Evolutionary conservation across 495 filamentous ascomycete species (phyloP), one percentile per base, ranked within the genome.

Genomic region (Aspergillus campestris): DNA sequence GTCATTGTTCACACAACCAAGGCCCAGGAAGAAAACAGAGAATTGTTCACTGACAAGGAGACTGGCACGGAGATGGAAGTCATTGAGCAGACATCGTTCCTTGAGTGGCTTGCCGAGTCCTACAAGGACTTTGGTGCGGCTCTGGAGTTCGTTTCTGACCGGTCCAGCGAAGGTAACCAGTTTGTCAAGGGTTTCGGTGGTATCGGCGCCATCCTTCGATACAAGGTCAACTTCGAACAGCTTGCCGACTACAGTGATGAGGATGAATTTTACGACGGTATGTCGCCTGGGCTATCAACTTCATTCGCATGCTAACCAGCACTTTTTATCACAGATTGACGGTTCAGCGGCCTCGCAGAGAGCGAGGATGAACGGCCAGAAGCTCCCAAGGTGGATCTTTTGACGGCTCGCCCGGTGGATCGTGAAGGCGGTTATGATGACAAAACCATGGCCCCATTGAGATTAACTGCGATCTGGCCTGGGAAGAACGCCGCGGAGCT

Each of bases 191-290:
- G 92, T 44, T 98, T 98, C 60, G 92, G 92, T 82, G 92, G 92
- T 57, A 94, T 98, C 54, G 92, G 92, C 47, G 91, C 91, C 38
- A 83, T 98, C 55, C 82, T 98, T 60, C 87, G 92, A 50, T 98
- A 98, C 81, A 97, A 96, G 74, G 86, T 98, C 73, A 98, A 98
- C 74, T 98, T 98, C 73, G 92, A 98, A 71, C 94, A 98, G 66
- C 79, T 98, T 64, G 86, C 85, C 57, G 94, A 98, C 67, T 79
- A 82, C 56, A 83, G 86, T 66, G 91, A 95, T 67, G 92, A 98
- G 67, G 92, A 97, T 74, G 90, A 97, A 59, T 96, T 95, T 74
- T 97, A 97, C 71, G 92, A 97, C 73, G 89, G 84, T 86, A 61
- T 53, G 66, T 51, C 15, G n/a, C 37, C n/a, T 31, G 5, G 11